Conservation (phyloP, 2,329 filamentous ascomycete species). For the Penicillium sp. region DNA sequence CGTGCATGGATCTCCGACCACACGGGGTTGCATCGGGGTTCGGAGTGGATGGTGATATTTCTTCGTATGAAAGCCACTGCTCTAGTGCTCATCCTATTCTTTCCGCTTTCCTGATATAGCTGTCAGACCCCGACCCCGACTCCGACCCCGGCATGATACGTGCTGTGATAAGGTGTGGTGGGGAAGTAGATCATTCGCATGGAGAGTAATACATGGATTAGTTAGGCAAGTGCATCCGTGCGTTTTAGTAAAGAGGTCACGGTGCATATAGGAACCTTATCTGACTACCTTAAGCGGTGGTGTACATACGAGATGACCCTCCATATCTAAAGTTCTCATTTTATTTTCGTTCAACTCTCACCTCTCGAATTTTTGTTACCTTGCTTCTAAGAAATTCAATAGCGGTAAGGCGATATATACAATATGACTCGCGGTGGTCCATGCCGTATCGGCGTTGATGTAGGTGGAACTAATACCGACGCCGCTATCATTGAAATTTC, state of each 20-base stretch:
- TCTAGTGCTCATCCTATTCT: too few relatives aligned
- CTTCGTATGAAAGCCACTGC: not conserved
- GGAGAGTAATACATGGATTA: not conserved
- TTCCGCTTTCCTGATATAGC: too few relatives aligned
- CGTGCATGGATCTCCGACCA: not conserved
- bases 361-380: not conserved
- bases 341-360: not conserved
- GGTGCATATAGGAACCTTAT: too few relatives aligned
- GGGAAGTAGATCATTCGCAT: not conserved
- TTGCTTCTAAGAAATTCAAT: not conserved
- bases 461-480: conserved; percentile 43
- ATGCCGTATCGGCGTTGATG: conserved; percentile 48
- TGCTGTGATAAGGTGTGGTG: not conserved
- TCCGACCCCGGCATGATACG: not conserved
- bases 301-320: too few relatives aligned
- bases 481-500: conserved; percentile 32
- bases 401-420: not conserved
- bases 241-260: too few relatives aligned
- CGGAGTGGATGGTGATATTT: not conserved
- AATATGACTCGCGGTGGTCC: not conserved
- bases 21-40: not conserved
- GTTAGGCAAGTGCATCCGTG: too few relatives aligned
- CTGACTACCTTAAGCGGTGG: too few relatives aligned
- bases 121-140: not conserved
- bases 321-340: too few relatives aligned